Evolutionary conservation across 306 rosid species (phyloP).

Genomic region (Carpinus fangiana): DNA sequence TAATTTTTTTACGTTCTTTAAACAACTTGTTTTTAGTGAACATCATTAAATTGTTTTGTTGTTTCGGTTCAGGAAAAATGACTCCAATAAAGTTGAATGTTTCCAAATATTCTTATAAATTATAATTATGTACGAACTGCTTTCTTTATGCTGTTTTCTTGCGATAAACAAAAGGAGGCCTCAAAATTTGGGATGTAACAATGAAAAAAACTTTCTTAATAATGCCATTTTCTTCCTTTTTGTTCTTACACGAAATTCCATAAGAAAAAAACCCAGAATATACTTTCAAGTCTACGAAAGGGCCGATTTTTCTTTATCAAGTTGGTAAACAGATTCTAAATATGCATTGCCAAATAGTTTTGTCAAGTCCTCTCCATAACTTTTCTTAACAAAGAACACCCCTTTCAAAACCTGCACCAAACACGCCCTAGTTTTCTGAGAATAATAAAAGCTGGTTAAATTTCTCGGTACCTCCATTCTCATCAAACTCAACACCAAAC

Average conservation of each 20-base stretch:
- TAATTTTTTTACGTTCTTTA: background rate
- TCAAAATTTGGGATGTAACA: background rate
- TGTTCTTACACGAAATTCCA: background rate
- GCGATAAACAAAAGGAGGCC: background rate
- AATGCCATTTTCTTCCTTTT: background rate
- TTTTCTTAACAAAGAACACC: slow-evolving; percentile 11
- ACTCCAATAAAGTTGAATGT: background rate
- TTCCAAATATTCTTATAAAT: background rate
- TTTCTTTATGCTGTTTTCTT: background rate
- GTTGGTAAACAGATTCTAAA: slow-evolving; percentile 8
- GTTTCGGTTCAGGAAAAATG: background rate
- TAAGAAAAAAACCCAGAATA: slow-evolving; percentile 1
- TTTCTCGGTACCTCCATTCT: slow-evolving; percentile 20
- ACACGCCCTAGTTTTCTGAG: slow-evolving; percentile 8
- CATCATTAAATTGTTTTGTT: background rate
- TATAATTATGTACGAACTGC: background rate
- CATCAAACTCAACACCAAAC: slow-evolving; percentile 16
- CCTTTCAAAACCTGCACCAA: slow-evolving; percentile 10
- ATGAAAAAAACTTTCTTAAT: slow-evolving; percentile 3
- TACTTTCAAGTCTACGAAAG: slow-evolving; percentile 10
- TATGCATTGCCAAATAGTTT: slow-evolving; percentile 4
- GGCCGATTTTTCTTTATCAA: slow-evolving; percentile 11
- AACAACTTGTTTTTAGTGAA: background rate
- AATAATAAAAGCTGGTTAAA: slow-evolving; percentile 1
- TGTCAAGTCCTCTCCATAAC: background rate